Base-by-base conservation (phyloP, 306 rosid genomes). In the Cyamopsis tetragonoloba region DNA sequence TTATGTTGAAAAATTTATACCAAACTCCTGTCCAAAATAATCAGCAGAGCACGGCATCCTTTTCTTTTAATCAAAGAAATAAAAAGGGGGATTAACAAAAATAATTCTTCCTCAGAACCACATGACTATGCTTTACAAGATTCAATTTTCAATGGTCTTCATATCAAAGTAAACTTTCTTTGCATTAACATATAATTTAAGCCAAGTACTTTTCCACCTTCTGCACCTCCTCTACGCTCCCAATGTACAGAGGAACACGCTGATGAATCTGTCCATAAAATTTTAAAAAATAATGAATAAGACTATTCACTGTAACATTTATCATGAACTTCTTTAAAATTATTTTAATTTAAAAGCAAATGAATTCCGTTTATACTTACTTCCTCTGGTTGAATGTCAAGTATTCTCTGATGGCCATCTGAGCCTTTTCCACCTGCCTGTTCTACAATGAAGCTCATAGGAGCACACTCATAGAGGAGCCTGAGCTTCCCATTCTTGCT, bases 381-480 rank as follows among this genome's bases (percentile, higher is more conserved):
- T 81, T 95, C 99, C 6, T 15, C 48, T 11, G 96, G 99, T 61
- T 73, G 71, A 66, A 95, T 95, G 80, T 95, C 99, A 10, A 95
- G 99, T 56, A 95, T 71, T 83, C 99, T 88, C 12, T 79, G 76
- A 61, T 79, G 75, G 10, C 99, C 97, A 71, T 95, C 99, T 8
- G 97, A 90, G 35, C 97, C 99, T 79, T 95, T 95, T 35, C 99
- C 99, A 2, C 99, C 99, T 30, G 99, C 99, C 41, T 95, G 97
- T 81, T 95, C 99, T 35, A 82, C 99, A 20, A 95, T 88, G 62
- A 86, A 95, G 62, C 99, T 95, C 99, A 95, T 95, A 3, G 99
- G 99, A 50, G 99, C 99, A 58, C 99, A 95, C 72, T 95, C 99
- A 74, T 95, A 95, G 7, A 95, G 49, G 0, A 95, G 86, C 86